A percentile compares a stretch with the other conserved stretches of the same genome.
These are phyloP conservation scores for Saururus chinensis DNA, from an alignment of 164 flowering plant species.

Conservation along the genomic window DNA sequence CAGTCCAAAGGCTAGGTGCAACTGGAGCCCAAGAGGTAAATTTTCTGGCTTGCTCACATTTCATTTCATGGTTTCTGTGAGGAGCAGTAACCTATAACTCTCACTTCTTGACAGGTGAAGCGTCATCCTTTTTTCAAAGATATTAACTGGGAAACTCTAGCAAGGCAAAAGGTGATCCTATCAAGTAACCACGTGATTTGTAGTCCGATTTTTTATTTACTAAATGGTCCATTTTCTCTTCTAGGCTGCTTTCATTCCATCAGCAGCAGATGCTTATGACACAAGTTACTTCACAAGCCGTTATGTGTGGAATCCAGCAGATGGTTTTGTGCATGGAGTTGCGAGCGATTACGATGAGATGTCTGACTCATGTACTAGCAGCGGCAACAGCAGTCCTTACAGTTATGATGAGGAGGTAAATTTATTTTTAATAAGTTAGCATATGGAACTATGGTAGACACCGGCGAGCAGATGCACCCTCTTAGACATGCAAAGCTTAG, in stretches of 20 bases:
- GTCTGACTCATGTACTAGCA: constrained; percentile 45
- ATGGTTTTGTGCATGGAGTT: constrained; percentile 39
- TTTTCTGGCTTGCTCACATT: neutral
- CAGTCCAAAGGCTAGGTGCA: constrained; percentile 90
- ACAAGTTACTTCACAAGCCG: constrained; percentile 97
- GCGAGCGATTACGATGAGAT: constrained; percentile 68
- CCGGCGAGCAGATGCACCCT: neutral
- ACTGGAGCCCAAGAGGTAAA: constrained; percentile 89
- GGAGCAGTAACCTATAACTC: neutral
- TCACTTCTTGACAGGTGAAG: constrained; percentile 58
- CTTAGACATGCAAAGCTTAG: neutral
- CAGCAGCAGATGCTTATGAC: constrained; percentile 67
- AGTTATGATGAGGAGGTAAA: constrained; percentile 86
- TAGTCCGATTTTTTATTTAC: neutral
- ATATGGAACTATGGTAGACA: neutral
- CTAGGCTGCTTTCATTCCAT: constrained; percentile 92
- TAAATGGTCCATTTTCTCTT: constrained; percentile 1
- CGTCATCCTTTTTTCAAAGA: constrained; percentile 65
- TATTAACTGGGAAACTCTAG: constrained; percentile 94
- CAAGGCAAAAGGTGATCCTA: constrained; percentile 74
- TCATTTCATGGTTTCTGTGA: neutral
- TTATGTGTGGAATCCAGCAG: constrained; percentile 76
- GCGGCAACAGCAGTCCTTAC: constrained; percentile 60
- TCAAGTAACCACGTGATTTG: neutral
- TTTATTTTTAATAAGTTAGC: neutral